Percentiles rank a stretch among this genome's conserved stretches.
Conservation (phyloP, 1,139 yeast species). For the Lipomyces yarrowii region DNA sequence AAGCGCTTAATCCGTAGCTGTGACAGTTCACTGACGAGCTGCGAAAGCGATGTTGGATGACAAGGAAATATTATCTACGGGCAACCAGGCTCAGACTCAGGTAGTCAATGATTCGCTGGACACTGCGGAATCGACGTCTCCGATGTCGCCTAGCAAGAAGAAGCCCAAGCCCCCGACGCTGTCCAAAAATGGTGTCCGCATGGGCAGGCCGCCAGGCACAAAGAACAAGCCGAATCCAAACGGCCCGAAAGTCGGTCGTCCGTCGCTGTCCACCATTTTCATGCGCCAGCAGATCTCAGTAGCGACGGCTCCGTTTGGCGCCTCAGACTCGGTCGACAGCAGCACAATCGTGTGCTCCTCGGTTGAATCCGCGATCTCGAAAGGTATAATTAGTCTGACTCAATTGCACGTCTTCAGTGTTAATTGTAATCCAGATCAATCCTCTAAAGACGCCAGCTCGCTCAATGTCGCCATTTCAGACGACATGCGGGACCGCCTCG, state of each 20-base stretch:
- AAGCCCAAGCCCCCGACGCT: conserved; percentile 19
- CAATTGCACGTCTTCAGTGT: not conserved
- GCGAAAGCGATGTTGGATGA: not conserved
- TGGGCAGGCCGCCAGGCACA: conserved; percentile 29
- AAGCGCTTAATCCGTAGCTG: not conserved
- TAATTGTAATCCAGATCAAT: not conserved
- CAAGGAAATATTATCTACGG: not conserved
- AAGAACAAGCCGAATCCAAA: conserved; percentile 26
- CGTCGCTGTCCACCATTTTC: conserved; percentile 23
- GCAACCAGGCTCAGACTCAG: not conserved
- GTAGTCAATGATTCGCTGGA: not conserved
- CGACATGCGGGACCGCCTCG: conserved; percentile 7
- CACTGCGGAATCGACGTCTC: conserved; percentile 2
- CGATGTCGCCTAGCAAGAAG: conserved; percentile 1
- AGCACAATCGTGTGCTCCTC: not conserved
- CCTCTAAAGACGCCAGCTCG: not conserved
- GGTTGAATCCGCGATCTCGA: not conserved
- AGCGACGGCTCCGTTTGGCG: not conserved
- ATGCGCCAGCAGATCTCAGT: conserved; percentile 14
- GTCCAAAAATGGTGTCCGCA: conserved; percentile 26
- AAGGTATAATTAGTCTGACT: not conserved
- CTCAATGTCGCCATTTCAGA: conserved; percentile 13
- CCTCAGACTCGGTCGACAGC: not conserved
- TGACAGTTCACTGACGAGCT: not conserved
- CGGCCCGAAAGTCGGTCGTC: conserved; percentile 28